Conservation (phyloP, 306 rosid genomes). For the Vicia faba region DNA sequence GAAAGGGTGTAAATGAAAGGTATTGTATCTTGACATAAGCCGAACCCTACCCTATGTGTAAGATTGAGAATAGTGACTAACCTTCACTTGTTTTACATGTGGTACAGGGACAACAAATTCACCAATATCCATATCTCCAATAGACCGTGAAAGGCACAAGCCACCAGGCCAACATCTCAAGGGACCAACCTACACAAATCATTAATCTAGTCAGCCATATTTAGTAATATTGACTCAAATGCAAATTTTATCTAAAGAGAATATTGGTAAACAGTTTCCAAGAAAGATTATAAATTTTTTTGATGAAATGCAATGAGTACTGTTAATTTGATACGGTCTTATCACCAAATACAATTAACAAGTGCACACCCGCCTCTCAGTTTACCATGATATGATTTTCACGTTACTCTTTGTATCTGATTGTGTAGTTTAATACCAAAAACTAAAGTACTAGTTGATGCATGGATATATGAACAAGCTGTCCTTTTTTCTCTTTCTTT, state of each 20-base stretch:
- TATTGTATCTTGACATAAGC: constrained; percentile 23
- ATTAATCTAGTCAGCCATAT: constrained; percentile 29
- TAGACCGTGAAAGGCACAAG: constrained; percentile 93
- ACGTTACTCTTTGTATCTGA: constrained; percentile 21
- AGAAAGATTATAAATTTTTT: constrained; percentile 1
- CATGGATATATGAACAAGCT: background rate
- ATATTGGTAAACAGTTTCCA: constrained; percentile 4
- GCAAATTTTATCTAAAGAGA: constrained; percentile 18
- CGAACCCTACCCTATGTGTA: constrained; percentile 16
- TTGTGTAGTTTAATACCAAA: constrained; percentile 8
- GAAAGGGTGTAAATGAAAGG: constrained; percentile 29
- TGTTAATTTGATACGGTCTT: constrained; percentile 12
- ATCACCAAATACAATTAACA: constrained; percentile 14
- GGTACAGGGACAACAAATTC: constrained; percentile 97
- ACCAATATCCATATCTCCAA: constrained; percentile 97
- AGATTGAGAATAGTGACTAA: constrained; percentile 51
- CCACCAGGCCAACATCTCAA: constrained; percentile 99
- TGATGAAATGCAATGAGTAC: constrained; percentile 22
- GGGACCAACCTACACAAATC: constrained; percentile 76
- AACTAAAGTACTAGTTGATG: background rate
- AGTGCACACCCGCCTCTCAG: background rate
- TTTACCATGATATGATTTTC: constrained; percentile 16
- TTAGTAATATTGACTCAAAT: constrained; percentile 2
- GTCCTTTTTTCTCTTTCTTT: background rate
- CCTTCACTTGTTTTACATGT: constrained; percentile 98